phyloP scores from a whole-genome alignment of 305 asterid species.

The Rubia tinctorum region DNA sequence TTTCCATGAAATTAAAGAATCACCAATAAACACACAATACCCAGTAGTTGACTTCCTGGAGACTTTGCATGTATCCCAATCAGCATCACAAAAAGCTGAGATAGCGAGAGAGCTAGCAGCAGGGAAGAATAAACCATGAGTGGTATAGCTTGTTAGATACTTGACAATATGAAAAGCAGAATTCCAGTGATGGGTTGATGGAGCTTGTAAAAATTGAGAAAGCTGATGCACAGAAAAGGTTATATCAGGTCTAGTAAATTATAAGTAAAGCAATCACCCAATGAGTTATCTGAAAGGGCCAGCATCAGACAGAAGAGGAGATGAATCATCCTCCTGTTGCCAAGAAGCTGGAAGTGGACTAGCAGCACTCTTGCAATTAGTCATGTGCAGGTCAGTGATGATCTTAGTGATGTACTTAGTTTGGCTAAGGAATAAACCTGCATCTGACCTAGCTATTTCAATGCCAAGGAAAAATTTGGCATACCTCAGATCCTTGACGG shows the following conservation, averaged over 20 bases:
- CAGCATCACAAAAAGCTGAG: neutral
- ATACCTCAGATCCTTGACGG: neutral
- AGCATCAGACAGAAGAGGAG: neutral
- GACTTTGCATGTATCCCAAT: neutral
- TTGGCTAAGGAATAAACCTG: too few relatives aligned
- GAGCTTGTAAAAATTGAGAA: neutral
- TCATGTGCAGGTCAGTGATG: too few relatives aligned
- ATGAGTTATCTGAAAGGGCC: neutral
- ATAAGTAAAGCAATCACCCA: neutral
- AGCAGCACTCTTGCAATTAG: neutral
- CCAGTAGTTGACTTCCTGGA: neutral
- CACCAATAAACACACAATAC: neutral
- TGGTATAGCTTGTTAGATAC: too few relatives aligned
- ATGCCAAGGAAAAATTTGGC: neutral
- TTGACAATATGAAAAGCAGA: neutral
- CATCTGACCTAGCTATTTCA: too few relatives aligned
- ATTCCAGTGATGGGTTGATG: neutral
- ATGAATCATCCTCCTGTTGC: neutral
- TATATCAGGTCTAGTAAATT: neutral
- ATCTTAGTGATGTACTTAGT: too few relatives aligned
- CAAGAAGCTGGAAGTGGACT: neutral
- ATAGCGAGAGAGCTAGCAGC: neutral
- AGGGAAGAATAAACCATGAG: neutral
- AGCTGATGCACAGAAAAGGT: neutral
- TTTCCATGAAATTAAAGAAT: neutral